These are phyloP conservation scores for Pseudozyma sp. DNA, from an alignment of 1,284 basidiomycete genomes.

Conservation along the genomic window DNA sequence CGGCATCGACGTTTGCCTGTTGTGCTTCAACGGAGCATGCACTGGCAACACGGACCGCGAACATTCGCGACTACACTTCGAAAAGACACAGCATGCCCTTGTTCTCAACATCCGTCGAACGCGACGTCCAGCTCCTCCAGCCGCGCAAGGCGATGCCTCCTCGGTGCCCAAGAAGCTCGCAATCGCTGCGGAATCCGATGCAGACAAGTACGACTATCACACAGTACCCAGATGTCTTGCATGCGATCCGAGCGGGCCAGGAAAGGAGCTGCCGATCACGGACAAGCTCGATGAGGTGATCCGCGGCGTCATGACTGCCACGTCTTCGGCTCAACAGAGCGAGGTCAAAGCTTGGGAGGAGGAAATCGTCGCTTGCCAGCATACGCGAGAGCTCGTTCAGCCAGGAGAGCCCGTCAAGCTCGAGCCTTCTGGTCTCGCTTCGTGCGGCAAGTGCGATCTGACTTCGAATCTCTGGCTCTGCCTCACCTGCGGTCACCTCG, in stretches of 20 bases:
- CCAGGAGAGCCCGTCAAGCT: constrained; percentile 51
- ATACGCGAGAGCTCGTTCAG: constrained; percentile 81
- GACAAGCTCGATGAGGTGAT: constrained; percentile 72
- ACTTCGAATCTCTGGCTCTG: constrained; percentile 89
- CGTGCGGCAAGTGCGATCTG: constrained; percentile 60
- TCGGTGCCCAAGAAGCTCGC: constrained; percentile 82
- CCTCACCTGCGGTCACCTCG: constrained; percentile 87
- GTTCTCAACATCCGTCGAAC: constrained; percentile 84
- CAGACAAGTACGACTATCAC: constrained; percentile 83
- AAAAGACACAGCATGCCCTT: constrained; percentile 77
- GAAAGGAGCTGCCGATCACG: constrained; percentile 72
- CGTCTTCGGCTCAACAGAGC: constrained; percentile 88
- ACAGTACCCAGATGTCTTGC: constrained; percentile 77
- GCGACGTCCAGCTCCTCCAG: constrained; percentile 70
- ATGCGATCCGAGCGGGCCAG: constrained; percentile 72
- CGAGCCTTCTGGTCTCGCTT: constrained; percentile 46
- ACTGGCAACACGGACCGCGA: constrained; percentile 50
- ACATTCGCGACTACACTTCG: constrained; percentile 59
- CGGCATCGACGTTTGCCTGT: constrained; percentile 89
- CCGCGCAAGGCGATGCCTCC: constrained; percentile 3
- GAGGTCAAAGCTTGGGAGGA: constrained; percentile 99
- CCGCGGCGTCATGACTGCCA: constrained; percentile 80
- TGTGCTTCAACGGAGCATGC: constrained; percentile 87
- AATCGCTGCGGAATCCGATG: constrained; percentile 83
- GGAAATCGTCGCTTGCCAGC: constrained; percentile 87